phyloP scores from a whole-genome alignment of 257 asterid genomes.

The Solanum infundibuliforme region DNA sequence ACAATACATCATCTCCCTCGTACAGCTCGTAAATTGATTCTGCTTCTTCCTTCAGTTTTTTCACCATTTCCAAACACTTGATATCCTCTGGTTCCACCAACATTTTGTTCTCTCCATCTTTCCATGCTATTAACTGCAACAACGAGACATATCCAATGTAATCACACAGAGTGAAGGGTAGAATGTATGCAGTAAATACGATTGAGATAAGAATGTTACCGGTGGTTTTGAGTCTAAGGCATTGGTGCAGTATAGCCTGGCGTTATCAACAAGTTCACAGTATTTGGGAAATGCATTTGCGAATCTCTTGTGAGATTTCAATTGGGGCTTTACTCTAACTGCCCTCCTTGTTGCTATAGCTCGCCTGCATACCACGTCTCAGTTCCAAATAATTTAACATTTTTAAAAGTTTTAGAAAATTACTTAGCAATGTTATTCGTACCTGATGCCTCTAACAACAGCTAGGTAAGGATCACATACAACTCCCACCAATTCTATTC shows the following conservation, averaged over 20 bases:
- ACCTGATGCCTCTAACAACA: conserved; percentile 92
- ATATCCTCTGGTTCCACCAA: conserved; percentile 57
- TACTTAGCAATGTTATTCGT: neutral
- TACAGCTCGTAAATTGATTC: conserved; percentile 61
- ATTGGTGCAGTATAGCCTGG: conserved; percentile 73
- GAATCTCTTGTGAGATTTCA: conserved; percentile 86
- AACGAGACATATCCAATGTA: neutral
- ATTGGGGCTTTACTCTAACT: conserved; percentile 76
- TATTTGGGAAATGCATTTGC: conserved; percentile 65
- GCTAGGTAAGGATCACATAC: conserved; percentile 85
- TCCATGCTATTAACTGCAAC: conserved; percentile 90
- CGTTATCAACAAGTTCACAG: conserved; percentile 70
- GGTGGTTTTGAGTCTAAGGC: conserved; percentile 9
- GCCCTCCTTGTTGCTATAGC: conserved; percentile 85
- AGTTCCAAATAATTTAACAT: neutral
- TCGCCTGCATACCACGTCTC: conserved; percentile 37
- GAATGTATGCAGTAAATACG: neutral
- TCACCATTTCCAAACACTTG: conserved; percentile 43
- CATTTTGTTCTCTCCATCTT: conserved; percentile 61
- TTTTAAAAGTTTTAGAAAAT: neutral
- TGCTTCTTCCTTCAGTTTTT: conserved; percentile 70
- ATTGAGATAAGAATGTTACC: neutral
- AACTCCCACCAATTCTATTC: conserved; percentile 91
- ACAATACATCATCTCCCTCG: conserved; percentile 15
- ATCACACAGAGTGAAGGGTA: neutral